Evolutionary conservation across 2,329 filamentous ascomycete genomes (phyloP), one percentile per base, ranked within the genome.

Genomic region (Periglandula ipomoeae): DNA sequence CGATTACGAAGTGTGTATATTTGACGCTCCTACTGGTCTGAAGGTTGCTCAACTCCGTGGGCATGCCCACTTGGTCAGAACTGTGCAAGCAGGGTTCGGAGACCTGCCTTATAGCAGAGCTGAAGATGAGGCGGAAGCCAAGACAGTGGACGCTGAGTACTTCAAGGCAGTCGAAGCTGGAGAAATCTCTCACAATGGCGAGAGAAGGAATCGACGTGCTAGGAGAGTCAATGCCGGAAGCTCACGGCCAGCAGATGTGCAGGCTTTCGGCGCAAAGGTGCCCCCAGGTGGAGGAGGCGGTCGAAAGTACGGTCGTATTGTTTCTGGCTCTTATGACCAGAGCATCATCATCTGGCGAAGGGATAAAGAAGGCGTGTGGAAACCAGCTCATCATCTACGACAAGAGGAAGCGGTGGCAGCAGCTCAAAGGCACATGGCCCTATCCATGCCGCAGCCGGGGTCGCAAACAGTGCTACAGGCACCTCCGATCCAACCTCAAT

Each of bases 271-370:
- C 0, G 88, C 90, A 15, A 93, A 87, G 61, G 74, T 97, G 2
- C 91, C 91, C 1, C 90, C 91, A 0, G 91, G 91, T 11, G 90
- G 91, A 22, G 91, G 91, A 35, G 91, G 91, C 20, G 89, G 91
- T 23, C 88, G 88, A 59, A 83, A 78, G 56, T 96, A 91, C 72
- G 89, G 86, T 9, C 84, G 90, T n/a, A 98, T 98, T 51, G 89
- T 98, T 3, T 96, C 90, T 6, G 93, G 93, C 2, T 95, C 89
- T 1, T 98, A 98, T 58, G 93, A 98, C 57, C 89, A 95, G 68
- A 90, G 83, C 10, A 89, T 98, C 57, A 90, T 96, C 55, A 87
- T 98, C 49, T 98, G 93, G 93, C 85, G 87, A 56, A 84, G 88
- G 52, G 86, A 94, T 55, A 79, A 82, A 55, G 83, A 93, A 55